Evolutionary conservation across 2,329 filamentous ascomycete species (phyloP).

Genomic region (Neospermospora avenae): DNA sequence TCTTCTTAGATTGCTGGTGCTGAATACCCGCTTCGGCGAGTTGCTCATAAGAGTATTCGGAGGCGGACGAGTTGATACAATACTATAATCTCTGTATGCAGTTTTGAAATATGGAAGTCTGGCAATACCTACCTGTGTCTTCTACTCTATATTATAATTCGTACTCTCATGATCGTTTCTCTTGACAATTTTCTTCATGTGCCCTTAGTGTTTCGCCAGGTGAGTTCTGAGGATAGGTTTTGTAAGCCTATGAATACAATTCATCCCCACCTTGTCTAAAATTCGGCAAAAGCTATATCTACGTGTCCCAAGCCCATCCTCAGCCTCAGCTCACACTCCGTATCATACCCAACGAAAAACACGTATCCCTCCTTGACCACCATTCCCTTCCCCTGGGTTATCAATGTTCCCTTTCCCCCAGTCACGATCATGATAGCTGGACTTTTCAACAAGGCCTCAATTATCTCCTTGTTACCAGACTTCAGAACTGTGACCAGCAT

Average conservation of each 20-base stretch:
- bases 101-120: not conserved
- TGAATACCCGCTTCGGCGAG: slow-evolving; percentile 24
- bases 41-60: slow-evolving; percentile 23
- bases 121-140: not conserved
- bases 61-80: slow-evolving; percentile 32
- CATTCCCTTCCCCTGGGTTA: slow-evolving; percentile 48
- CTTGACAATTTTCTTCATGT: no score
- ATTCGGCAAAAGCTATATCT: slow-evolving; percentile 27
- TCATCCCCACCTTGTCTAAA: no score
- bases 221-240: no score
- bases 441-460: slow-evolving; percentile 53
- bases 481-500: slow-evolving; percentile 59
- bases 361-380: slow-evolving; percentile 60
- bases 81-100: not conserved
- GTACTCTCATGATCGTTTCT: no score
- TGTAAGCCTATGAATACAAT: not conserved
- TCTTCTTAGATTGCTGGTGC: slow-evolving; percentile 23
- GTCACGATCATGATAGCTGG: slow-evolving; percentile 63
- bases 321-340: slow-evolving; percentile 22
- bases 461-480: slow-evolving; percentile 54
- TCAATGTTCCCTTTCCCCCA: slow-evolving; percentile 54
- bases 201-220: no score
- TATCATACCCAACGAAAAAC: slow-evolving; percentile 54
- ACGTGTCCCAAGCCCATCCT: slow-evolving; percentile 21
- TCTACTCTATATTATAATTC: no score